phyloP scores from a whole-genome alignment of 2,329 filamentous ascomycete species.

The Colletotrichum gigasporum region DNA sequence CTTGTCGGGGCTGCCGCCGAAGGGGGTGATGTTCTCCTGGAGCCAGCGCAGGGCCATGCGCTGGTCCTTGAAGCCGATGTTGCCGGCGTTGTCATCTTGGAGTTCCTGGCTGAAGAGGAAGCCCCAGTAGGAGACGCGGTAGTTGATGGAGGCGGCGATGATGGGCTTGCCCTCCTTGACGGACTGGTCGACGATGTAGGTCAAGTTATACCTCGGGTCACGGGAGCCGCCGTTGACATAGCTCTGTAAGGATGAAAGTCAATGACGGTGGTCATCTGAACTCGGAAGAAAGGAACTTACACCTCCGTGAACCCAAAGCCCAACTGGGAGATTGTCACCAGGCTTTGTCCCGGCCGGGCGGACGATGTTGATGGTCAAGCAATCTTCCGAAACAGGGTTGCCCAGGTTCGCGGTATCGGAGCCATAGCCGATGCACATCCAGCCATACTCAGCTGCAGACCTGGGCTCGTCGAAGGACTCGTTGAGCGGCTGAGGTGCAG shows the following conservation, averaged over 20 bases:
- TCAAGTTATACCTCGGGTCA: slow-evolving; percentile 44
- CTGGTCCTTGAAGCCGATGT: slow-evolving; percentile 70
- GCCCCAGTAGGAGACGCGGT: slow-evolving; percentile 69
- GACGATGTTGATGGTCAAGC: slow-evolving; percentile 58
- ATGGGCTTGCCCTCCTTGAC: slow-evolving; percentile 61
- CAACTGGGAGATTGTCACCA: slow-evolving; percentile 59
- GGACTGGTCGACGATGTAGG: slow-evolving; percentile 43
- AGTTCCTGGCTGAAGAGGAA: slow-evolving; percentile 68
- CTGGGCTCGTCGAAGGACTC: slow-evolving; percentile 53
- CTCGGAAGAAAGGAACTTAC: slow-evolving; percentile 35
- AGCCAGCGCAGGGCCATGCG: slow-evolving; percentile 69
- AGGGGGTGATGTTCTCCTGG: slow-evolving; percentile 69
- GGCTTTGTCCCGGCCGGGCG: slow-evolving; percentile 54
- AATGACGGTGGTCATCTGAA: not conserved
- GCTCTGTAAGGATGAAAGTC: slow-evolving; percentile 11
- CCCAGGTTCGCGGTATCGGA: slow-evolving; percentile 40
- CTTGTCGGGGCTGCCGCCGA: slow-evolving; percentile 71
- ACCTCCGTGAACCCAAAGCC: slow-evolving; percentile 69
- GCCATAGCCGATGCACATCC: slow-evolving; percentile 61
- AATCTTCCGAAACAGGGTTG: slow-evolving; percentile 61
- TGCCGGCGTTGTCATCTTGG: slow-evolving; percentile 61
- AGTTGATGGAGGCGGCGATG: slow-evolving; percentile 72
- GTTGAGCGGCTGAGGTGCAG: slow-evolving; percentile 63
- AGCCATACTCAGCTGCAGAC: slow-evolving; percentile 55
- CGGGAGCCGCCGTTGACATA: slow-evolving; percentile 45